Percentiles rank a stretch among this genome's conserved stretches.
Conservation (phyloP, 805 yeast species). For the Scheffersomyces spartinae region DNA sequence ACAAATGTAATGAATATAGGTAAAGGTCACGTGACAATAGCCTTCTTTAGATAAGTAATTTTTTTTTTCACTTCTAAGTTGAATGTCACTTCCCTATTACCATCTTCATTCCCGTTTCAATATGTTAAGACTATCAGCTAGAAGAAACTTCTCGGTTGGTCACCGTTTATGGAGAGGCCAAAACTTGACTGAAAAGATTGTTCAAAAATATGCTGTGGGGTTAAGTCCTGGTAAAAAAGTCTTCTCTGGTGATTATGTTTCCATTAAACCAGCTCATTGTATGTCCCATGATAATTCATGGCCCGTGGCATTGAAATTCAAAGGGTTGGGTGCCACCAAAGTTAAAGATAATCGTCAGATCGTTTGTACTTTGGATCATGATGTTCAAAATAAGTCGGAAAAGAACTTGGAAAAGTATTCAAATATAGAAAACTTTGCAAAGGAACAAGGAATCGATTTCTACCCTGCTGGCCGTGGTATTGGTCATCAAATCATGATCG, state of each 20-base stretch:
- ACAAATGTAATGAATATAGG: not conserved
- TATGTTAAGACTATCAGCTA: too few relatives aligned
- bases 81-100: not conserved
- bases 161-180: constrained; percentile 38
- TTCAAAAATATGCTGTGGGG: constrained; percentile 86
- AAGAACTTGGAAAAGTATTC: constrained; percentile 79
- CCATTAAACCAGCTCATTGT: constrained; percentile 91
- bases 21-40: constrained; percentile 1
- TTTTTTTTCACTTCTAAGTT: constrained; percentile 1
- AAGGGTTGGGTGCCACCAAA: constrained; percentile 81
- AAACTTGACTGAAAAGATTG: constrained; percentile 91
- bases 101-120: not conserved
- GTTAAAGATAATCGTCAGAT: constrained; percentile 83
- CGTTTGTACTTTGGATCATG: constrained; percentile 95
- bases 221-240: constrained; percentile 66
- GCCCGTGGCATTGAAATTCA: constrained; percentile 97
- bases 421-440: constrained; percentile 85
- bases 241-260: constrained; percentile 85
- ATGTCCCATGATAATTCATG: constrained; percentile 99
- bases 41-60: constrained; percentile 4
- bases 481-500: constrained; percentile 98
- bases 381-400: constrained; percentile 87
- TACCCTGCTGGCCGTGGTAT: constrained; percentile 99
- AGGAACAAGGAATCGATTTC: constrained; percentile 85
- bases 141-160: constrained; percentile 11